Evolutionary conservation across 2,329 filamentous ascomycete genomes (phyloP).

Genomic region (Pestalotiopsis sp.): DNA sequence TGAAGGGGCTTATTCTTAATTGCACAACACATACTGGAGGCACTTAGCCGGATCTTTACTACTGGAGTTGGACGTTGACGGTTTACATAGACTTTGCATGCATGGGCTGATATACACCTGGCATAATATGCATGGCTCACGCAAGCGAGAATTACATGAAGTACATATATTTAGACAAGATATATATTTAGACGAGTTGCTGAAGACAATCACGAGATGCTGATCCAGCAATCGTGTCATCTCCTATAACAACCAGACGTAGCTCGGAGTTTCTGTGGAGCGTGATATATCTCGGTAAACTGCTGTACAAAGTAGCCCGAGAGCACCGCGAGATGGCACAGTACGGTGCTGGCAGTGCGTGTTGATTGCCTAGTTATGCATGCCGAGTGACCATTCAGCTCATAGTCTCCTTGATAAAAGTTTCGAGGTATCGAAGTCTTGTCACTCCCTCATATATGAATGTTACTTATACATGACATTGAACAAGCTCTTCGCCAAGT

Average conservation of each 20-base stretch:
- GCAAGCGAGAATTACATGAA: background rate
- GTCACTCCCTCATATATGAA: background rate
- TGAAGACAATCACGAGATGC: background rate
- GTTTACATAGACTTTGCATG: background rate
- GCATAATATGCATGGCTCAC: background rate
- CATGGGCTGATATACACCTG: background rate
- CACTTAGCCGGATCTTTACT: background rate
- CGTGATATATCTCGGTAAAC: no score
- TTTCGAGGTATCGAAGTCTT: background rate
- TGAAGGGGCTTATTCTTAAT: background rate
- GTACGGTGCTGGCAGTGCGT: no score
- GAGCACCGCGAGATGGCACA: background rate
- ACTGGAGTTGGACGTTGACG: constrained; percentile 11
- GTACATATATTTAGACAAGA: background rate
- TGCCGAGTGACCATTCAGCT: background rate
- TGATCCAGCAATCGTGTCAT: no score
- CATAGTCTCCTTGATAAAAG: background rate
- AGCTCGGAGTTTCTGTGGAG: no score
- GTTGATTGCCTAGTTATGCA: no score
- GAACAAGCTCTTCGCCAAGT: background rate
- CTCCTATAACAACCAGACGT: no score
- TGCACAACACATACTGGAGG: background rate
- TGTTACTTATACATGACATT: background rate
- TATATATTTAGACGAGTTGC: background rate
- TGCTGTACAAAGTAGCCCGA: background rate